Evolutionary conservation across 768 basidiomycete genomes (phyloP), one percentile per base, ranked within the genome.

Genomic region (Tricholoma flavovirens): DNA sequence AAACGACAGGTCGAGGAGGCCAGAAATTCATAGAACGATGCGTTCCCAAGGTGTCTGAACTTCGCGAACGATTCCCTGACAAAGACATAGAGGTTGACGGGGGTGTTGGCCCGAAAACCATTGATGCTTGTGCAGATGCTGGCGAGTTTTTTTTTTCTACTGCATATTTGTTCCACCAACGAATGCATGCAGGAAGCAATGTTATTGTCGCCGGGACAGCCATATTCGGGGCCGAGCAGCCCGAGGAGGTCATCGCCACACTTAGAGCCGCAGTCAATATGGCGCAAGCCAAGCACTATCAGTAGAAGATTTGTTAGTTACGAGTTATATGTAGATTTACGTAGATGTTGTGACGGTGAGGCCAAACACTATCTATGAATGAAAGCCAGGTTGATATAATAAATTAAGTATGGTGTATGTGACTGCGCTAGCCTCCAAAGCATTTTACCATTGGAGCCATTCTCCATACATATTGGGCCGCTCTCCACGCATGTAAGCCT

Each of bases 51-150:
- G 93, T 98, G 14, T 74, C 87, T 21, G 92, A 97, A 67, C 84
- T 98, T 56, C 88, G 97, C 14, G 76, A 78, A 33, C 83, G 94
- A 24, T 98, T 97, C 76, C 95, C 95, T 5, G 77, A 87, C 56
- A 97, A 91, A 71, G 92, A 98, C 67, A 98, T 99, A 57, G 93
- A 99, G 71, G 97, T 99, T 51, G 97, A 99, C 68, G 97, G 97
- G 30, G 97, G 97, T 36, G 89, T 99, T n/a, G 89, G 93, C 5
- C 89, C 90, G 4, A 88, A 87, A 61, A 98, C 93, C 2, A 81
- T 97, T 56, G 88, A 80, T 64, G 78, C 77, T 53, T 98, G 97
- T 64, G 95, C 97, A 2, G 74, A 90, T 55, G 97, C 96, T 36
- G 95, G 94, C 88, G 63, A 50, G 71, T 62, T 12, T 54, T 53